phyloP scores from a whole-genome alignment of 495 filamentous ascomycete genomes.

The Penicillium cosmopolitanum region DNA sequence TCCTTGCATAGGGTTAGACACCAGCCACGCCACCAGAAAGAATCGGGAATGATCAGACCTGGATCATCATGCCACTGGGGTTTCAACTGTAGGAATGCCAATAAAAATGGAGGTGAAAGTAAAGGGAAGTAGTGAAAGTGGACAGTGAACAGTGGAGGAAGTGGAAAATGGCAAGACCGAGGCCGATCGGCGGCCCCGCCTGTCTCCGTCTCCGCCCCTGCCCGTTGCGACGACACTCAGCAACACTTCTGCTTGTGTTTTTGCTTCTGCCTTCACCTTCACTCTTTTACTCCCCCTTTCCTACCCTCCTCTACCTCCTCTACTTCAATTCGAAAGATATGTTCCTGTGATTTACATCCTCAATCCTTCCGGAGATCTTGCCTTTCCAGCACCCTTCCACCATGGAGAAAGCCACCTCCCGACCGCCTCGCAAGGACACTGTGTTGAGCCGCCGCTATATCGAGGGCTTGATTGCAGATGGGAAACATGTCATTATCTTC shows the following conservation, averaged over 20 bases:
- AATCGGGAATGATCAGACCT: conserved; percentile 13
- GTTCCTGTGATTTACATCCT: conserved; percentile 6
- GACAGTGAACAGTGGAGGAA: background rate
- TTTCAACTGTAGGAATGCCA: background rate
- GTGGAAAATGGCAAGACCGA: conserved; percentile 14
- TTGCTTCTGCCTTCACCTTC: background rate
- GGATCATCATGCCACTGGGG: conserved; percentile 23
- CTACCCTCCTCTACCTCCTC: background rate
- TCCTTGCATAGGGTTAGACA: conserved; percentile 24
- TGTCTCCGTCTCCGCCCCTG: background rate
- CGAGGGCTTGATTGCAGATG: conserved; percentile 85
- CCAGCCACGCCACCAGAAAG: background rate
- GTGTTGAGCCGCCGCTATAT: conserved; percentile 74
- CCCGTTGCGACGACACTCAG: background rate
- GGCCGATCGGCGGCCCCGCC: conserved; percentile 27
- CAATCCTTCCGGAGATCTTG: background rate
- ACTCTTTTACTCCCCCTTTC: background rate
- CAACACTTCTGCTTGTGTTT: background rate
- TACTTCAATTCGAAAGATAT: background rate
- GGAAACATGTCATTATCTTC: conserved; percentile 78
- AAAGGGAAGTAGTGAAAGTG: background rate
- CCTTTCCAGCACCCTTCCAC: conserved; percentile 13
- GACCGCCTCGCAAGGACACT: conserved; percentile 47
- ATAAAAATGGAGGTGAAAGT: background rate
- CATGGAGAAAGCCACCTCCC: conserved; percentile 26